Conservation (phyloP, 345 rosid genomes). For the Pugionium dolabratum region DNA sequence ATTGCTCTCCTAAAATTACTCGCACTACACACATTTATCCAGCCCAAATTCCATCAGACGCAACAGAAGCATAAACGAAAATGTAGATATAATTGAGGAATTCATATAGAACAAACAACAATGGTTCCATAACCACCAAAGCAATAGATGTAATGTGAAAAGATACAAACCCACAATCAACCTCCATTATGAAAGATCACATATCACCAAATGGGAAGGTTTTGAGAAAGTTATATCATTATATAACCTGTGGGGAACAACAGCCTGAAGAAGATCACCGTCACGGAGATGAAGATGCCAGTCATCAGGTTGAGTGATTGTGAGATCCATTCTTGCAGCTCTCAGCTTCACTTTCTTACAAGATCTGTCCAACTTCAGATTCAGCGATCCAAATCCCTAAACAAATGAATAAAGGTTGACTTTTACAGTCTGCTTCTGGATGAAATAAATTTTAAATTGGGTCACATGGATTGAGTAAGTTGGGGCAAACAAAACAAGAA, state of each 20-base stretch:
- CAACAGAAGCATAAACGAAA: constrained; percentile 10
- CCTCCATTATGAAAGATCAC: neutral
- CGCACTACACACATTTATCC: constrained; percentile 50
- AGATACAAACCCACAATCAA: neutral
- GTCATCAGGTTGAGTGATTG: constrained; percentile 72
- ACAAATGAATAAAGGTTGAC: neutral
- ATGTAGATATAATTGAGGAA: neutral
- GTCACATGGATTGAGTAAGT: constrained; percentile 10
- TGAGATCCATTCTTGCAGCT: constrained; percentile 59
- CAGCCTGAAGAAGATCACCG: constrained; percentile 64
- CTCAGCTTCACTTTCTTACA: constrained; percentile 36
- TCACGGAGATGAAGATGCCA: constrained; percentile 95
- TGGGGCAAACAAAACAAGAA: neutral
- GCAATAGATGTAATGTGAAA: neutral
- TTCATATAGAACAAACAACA: constrained; percentile 1
- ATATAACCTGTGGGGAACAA: constrained; percentile 71
- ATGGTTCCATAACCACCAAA: constrained; percentile 7
- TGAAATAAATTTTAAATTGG: neutral
- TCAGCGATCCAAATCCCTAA: constrained; percentile 39
- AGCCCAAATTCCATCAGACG: constrained; percentile 24
- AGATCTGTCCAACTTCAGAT: constrained; percentile 32
- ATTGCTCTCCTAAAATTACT: constrained; percentile 77
- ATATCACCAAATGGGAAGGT: neutral
- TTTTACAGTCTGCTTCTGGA: neutral
- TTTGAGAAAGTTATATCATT: neutral